phyloP scores from a whole-genome alignment of 2,329 filamentous ascomycete genomes.

The Colletotrichum orbiculare region DNA sequence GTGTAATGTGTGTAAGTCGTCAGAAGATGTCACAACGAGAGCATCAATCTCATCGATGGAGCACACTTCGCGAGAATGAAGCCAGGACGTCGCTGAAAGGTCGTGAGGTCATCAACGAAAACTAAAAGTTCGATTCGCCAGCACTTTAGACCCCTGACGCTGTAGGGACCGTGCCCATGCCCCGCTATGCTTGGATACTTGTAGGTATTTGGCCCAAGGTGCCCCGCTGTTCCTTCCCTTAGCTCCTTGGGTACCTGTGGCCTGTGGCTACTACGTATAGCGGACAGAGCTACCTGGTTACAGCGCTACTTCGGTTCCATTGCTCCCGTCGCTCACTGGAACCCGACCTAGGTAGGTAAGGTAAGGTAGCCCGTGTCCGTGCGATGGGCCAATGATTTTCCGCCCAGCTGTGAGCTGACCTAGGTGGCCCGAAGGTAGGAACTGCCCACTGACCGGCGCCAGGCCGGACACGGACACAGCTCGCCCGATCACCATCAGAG shows the following conservation, averaged over 20 bases:
- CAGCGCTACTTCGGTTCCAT: too few relatives aligned
- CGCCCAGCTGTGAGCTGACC: conserved; percentile 27
- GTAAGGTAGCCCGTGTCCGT: too few relatives aligned
- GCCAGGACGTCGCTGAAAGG: conserved; percentile 29
- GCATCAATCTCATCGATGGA: conserved; percentile 15
- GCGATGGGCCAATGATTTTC: conserved; percentile 32
- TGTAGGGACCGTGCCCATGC: conserved; percentile 25
- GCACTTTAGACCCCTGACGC: conserved; percentile 29
- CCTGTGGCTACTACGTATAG: too few relatives aligned
- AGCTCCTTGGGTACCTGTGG: too few relatives aligned
- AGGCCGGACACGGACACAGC: conserved; percentile 9
- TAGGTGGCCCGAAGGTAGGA: conserved; percentile 12
- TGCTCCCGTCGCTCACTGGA: too few relatives aligned
- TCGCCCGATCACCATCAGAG: conserved; percentile 9
- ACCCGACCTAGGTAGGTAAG: too few relatives aligned
- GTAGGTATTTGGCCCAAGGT: conserved; percentile 10
- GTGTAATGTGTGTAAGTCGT: not conserved
- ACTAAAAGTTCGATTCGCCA: conserved; percentile 36
- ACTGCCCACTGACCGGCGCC: conserved; percentile 15
- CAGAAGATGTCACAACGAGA: not conserved
- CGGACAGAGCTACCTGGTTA: too few relatives aligned
- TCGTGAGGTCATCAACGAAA: conserved; percentile 38
- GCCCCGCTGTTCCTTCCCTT: not conserved
- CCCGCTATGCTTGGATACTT: conserved; percentile 24
- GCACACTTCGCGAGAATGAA: conserved; percentile 10